Evolutionary conservation across 192 early-diverging fungal genomes (phyloP), one percentile per base, ranked within the genome.

Genomic region (Backusella mclennaniae): DNA sequence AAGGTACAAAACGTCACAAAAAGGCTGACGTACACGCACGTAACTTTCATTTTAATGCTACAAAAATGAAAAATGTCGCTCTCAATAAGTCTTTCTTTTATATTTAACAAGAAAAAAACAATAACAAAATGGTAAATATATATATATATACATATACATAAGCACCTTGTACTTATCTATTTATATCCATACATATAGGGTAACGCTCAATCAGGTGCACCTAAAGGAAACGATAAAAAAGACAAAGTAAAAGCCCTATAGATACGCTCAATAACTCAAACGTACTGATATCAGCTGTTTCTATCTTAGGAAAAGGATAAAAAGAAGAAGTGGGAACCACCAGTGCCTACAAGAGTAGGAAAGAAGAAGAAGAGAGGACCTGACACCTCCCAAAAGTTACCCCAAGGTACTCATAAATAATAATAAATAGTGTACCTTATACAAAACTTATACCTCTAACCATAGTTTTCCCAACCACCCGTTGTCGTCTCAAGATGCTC

Each of bases 281-380:
- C 4, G 6, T 41, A 41, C 6, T 11, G 0, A 44, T 17, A 17
- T 17, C 42, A 44, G 6, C 14, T 44, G 3, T 11, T 14, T 2
- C 14, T 42, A 42, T 69, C 6, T 36, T 66, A 91, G 85, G 85
- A 91, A 35, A 89, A 95, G 69, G 89, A 94, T 78, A 88, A 93
- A 84, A 79, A 79, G 35, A 96, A 98, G 93, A 95, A 98, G 88
- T 99, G 95, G 95, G 97, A 99, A 86, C 98, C 97, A 39, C 97
- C 98, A 26, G 87, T 98, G 59, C 97, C 98, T 17, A 99, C 98
- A n/a, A 93, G 96, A 67, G 95, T 99, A 21, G 97, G 98, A 74
- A 97, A 99, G 88, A 97, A 96, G 90, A 99, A 99, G 93, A 92
- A 89, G 82, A 91, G 90, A 82, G 97, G 98, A 23, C 96, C 96